Evolutionary conservation across 345 rosid species (phyloP).

Genomic region (Syzygium jambos): DNA sequence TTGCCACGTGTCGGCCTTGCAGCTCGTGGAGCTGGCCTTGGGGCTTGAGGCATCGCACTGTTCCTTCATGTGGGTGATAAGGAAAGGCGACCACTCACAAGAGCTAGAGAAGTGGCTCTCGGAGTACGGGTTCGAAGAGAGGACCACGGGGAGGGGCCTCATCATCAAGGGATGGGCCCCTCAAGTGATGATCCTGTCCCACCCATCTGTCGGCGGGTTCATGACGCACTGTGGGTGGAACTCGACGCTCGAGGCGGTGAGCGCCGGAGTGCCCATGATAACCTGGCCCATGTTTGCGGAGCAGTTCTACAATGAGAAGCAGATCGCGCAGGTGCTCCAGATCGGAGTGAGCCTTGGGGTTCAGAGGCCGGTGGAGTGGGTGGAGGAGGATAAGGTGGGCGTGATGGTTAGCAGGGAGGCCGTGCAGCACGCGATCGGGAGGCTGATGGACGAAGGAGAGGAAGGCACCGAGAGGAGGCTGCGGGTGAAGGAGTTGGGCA

Average conservation of each 20-base stretch:
- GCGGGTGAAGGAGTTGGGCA: conserved; percentile 19
- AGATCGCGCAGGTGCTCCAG: conserved; percentile 26
- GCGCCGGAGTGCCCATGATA: conserved; percentile 35
- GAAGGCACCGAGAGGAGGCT: conserved; percentile 26
- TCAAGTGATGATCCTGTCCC: conserved; percentile 44
- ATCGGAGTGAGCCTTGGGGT: conserved; percentile 43
- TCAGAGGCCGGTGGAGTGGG: conserved; percentile 26
- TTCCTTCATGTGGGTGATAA: conserved; percentile 52
- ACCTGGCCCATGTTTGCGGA: conserved; percentile 63
- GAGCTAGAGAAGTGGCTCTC: conserved; percentile 19
- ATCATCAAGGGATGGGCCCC: conserved; percentile 56
- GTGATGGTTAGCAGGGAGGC: conserved; percentile 32
- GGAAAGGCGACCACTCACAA: conserved; percentile 14
- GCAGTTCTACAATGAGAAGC: conserved; percentile 54
- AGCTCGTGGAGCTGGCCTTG: conserved; percentile 27
- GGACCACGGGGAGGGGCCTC: conserved; percentile 21
- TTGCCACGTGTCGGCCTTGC: conserved; percentile 13
- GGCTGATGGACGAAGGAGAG: conserved; percentile 31
- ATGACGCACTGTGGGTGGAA: conserved; percentile 69
- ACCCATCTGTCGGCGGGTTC: conserved; percentile 42
- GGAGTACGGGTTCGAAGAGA: conserved; percentile 17
- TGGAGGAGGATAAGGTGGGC: conserved; percentile 35
- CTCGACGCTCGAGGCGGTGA: conserved; percentile 43
- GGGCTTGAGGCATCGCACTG: conserved; percentile 29
- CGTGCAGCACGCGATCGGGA: conserved; percentile 23